Conservation (phyloP, 176 grass and related monocot species). For the Aegilops bicornis region DNA sequence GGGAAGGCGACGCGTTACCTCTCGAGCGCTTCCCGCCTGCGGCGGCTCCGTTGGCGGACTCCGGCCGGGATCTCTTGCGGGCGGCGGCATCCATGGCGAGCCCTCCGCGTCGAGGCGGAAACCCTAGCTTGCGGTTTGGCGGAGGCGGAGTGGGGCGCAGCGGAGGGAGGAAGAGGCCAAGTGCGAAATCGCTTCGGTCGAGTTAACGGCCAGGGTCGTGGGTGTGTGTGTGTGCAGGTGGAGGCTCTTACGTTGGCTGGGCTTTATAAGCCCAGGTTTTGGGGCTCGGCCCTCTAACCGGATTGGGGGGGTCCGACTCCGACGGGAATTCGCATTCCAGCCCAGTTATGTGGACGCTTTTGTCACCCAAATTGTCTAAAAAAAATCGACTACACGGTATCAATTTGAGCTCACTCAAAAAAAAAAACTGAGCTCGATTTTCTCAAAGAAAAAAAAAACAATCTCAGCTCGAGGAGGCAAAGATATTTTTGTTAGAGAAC, state of each 20-base stretch:
- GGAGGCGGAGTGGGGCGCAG: not conserved
- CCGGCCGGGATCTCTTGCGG: constrained; percentile 55
- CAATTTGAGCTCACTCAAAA: no score
- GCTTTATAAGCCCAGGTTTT: not conserved
- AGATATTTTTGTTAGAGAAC: no score
- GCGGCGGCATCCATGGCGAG: constrained; percentile 54
- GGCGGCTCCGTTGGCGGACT: constrained; percentile 35
- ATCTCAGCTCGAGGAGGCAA: no score
- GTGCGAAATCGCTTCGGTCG: constrained; percentile 10
- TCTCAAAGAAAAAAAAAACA: no score
- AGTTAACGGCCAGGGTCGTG: not conserved
- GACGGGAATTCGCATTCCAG: not conserved
- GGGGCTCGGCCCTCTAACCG: not conserved
- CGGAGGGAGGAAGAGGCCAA: not conserved
- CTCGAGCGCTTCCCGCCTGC: constrained; percentile 53
- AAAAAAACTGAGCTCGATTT: no score
- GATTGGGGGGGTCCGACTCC: not conserved
- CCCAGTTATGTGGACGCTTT: not conserved
- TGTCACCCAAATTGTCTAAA: no score
- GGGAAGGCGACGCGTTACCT: constrained; percentile 31
- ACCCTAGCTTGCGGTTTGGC: constrained; percentile 37
- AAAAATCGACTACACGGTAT: no score
- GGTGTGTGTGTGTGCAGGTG: not conserved
- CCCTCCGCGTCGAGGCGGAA: constrained; percentile 11
- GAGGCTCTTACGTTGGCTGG: not conserved